These are phyloP conservation scores for Parastagonospora avenae DNA, from an alignment of 2,329 filamentous ascomycete genomes.

Conservation along the genomic window DNA sequence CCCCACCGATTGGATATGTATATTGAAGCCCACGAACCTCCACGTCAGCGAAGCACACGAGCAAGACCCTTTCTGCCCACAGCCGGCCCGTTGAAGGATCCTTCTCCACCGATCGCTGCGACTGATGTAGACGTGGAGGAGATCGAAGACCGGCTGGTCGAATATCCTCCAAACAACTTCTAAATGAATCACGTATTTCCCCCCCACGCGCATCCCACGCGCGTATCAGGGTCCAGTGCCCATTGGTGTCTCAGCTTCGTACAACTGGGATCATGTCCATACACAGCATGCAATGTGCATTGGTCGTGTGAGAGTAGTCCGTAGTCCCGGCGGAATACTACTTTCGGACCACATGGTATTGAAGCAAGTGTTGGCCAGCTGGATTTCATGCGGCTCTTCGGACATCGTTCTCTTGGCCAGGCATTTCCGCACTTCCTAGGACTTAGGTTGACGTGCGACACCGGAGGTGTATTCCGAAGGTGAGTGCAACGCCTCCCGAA, in stretches of 20 bases:
- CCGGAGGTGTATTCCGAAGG: background rate
- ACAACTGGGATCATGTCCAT: conserved; percentile 8
- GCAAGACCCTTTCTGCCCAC: conserved; percentile 21
- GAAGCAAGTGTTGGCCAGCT: background rate
- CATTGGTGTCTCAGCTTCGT: conserved; percentile 12
- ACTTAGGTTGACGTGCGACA: background rate
- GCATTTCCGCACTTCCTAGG: conserved; percentile 20
- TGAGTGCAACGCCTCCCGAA: background rate
- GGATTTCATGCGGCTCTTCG: background rate
- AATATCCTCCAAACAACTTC: conserved; percentile 23
- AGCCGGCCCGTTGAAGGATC: conserved; percentile 12
- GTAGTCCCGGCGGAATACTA: conserved; percentile 17
- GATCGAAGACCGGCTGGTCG: conserved; percentile 5
- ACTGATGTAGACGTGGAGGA: conserved; percentile 6
- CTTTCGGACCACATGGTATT: conserved; percentile 3
- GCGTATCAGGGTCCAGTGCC: conserved; percentile 19
- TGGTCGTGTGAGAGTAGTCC: conserved; percentile 5
- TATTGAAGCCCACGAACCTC: conserved; percentile 21
- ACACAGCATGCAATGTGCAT: background rate
- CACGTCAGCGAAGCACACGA: conserved; percentile 29
- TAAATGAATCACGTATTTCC: conserved; percentile 38
- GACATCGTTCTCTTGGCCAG: conserved; percentile 2
- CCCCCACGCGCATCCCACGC: conserved; percentile 32
- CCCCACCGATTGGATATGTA: conserved; percentile 1
- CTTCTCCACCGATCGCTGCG: conserved; percentile 21